Percentiles rank a stretch among this genome's conserved stretches.
Conservation (phyloP, 352 stramenopile genomes). For the Pythium sp. region DNA sequence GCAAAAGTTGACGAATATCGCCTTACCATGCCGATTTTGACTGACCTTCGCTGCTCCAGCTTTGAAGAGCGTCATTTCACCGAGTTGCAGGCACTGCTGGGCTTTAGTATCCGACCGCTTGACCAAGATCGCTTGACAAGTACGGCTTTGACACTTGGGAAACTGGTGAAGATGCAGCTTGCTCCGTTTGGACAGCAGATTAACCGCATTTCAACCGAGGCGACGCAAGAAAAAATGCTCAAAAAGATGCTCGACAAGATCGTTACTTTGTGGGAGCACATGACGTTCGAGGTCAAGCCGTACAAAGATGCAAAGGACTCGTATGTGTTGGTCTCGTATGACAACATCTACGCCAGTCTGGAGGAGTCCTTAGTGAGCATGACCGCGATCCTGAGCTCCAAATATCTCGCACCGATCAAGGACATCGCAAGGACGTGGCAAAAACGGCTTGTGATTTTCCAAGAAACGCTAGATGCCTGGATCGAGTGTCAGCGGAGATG, state of each 20-base stretch:
- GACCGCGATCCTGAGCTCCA: constrained; percentile 87
- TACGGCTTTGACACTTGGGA: constrained; percentile 62
- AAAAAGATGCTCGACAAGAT: constrained; percentile 92
- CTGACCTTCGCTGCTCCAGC: constrained; percentile 48
- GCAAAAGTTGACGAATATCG: constrained; percentile 79
- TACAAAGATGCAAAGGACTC: constrained; percentile 92
- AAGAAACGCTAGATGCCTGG: constrained; percentile 82
- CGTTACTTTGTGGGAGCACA: constrained; percentile 68
- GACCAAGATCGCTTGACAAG: constrained; percentile 4
- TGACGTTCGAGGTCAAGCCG: constrained; percentile 84
- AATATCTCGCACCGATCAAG: constrained; percentile 83
- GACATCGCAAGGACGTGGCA: constrained; percentile 69
- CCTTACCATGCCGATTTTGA: constrained; percentile 72
- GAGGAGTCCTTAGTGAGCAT: constrained; percentile 91
- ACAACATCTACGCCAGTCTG: constrained; percentile 72
- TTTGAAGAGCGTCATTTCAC: constrained; percentile 68
- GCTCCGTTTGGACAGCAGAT: constrained; percentile 74
- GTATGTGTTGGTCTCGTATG: constrained; percentile 79
- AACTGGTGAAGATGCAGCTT: constrained; percentile 81
- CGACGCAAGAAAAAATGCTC: constrained; percentile 81
- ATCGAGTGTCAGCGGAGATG: constrained; percentile 79
- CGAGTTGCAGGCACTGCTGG: constrained; percentile 61
- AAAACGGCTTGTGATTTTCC: constrained; percentile 61
- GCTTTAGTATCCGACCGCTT: constrained; percentile 65
- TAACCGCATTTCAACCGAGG: constrained; percentile 79